These are phyloP conservation scores for Pontederia paniculata DNA, from an alignment of 176 grass and related monocot genomes.

Conservation along the genomic window DNA sequence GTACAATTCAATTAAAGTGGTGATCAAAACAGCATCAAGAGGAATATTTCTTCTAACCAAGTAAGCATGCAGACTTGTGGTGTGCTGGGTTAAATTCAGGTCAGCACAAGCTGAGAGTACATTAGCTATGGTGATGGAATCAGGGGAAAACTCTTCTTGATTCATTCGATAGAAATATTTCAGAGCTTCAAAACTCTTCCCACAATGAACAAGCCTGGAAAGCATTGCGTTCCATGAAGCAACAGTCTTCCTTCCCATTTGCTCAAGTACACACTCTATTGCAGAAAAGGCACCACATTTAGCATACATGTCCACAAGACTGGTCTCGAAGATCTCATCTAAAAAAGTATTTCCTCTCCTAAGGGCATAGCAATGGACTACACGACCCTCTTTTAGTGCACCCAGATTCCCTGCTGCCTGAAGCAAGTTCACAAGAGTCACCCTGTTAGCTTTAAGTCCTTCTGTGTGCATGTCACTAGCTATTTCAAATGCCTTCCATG, in stretches of 20 bases:
- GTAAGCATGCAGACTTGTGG: constrained; percentile 45
- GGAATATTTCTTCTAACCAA: constrained; percentile 42
- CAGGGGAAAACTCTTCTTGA: constrained; percentile 28
- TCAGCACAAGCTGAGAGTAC: constrained; percentile 48
- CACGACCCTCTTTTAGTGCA: constrained; percentile 35
- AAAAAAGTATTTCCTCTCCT: constrained; percentile 37
- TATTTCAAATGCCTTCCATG: constrained; percentile 34
- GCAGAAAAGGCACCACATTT: constrained; percentile 31
- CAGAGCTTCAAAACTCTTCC: constrained; percentile 23
- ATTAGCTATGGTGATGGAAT: constrained; percentile 45
- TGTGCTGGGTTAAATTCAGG: constrained; percentile 14
- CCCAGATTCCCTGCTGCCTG: constrained; percentile 38
- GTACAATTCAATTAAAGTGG: constrained; percentile 46
- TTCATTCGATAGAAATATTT: constrained; percentile 38
- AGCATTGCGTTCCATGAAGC: constrained; percentile 51
- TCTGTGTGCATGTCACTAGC: constrained; percentile 25
- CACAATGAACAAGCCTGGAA: constrained; percentile 26
- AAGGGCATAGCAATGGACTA: constrained; percentile 38
- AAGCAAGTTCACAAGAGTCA: constrained; percentile 48
- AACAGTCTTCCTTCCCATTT: constrained; percentile 19
- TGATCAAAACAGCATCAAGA: constrained; percentile 44
- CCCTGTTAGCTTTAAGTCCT: constrained; percentile 40
- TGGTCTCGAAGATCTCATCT: constrained; percentile 49
- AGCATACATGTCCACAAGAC: constrained; percentile 34
- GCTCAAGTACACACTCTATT: constrained; percentile 26